Conservation (phyloP, 129 eudicot species). For the Arctium minus region DNA sequence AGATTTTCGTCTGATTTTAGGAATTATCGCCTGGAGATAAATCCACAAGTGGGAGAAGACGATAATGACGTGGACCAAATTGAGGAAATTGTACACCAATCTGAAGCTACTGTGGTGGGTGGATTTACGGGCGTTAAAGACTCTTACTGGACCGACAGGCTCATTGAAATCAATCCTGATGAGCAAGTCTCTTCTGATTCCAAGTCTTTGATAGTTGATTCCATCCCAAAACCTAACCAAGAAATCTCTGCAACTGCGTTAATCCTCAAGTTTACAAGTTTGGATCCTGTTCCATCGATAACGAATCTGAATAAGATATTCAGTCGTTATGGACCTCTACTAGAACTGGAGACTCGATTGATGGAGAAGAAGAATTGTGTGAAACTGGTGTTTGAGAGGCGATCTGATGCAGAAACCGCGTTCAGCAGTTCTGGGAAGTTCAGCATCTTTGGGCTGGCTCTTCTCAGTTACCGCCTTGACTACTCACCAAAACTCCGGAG, state of each 20-base stretch:
- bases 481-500: slow-evolving; percentile 47
- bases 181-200: slow-evolving; percentile 25
- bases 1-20: slow-evolving; percentile 43
- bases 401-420: slow-evolving; percentile 81
- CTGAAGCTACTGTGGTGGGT: slow-evolving; percentile 15
- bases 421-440: slow-evolving; percentile 86
- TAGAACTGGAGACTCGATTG: slow-evolving; percentile 48
- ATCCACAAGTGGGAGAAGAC: neutral
- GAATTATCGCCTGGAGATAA: slow-evolving; percentile 35
- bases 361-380: slow-evolving; percentile 54
- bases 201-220: neutral
- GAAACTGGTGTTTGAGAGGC: slow-evolving; percentile 63
- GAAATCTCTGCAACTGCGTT: slow-evolving; percentile 53
- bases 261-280: slow-evolving; percentile 51
- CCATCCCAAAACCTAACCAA: neutral
- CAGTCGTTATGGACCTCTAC: slow-evolving; percentile 52
- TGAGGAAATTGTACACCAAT: slow-evolving; percentile 1
- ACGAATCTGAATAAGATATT: slow-evolving; percentile 62
- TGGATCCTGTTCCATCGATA: slow-evolving; percentile 63
- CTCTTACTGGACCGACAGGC: slow-evolving; percentile 49
- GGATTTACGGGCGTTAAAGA: slow-evolving; percentile 41
- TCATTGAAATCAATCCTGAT: slow-evolving; percentile 29
- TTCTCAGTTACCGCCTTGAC: slow-evolving; percentile 59
- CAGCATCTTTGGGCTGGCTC: slow-evolving; percentile 68
- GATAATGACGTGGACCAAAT: neutral